phyloP scores from a whole-genome alignment of 257 asterid genomes.

The Verbascum thapsus region DNA sequence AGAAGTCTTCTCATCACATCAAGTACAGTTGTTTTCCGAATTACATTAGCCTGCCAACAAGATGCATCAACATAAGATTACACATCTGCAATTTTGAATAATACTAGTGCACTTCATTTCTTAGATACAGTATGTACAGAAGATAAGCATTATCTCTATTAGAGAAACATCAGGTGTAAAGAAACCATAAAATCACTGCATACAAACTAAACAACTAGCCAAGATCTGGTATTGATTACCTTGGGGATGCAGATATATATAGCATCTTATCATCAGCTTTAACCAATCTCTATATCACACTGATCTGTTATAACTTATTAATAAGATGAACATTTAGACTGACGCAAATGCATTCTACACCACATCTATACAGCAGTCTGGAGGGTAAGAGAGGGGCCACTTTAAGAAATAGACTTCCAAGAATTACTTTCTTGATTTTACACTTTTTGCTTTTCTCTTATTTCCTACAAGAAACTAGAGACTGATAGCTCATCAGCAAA shows the following conservation, averaged over 20 bases:
- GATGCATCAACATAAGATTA: constrained; percentile 31
- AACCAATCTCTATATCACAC: background rate
- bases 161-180: constrained; percentile 1
- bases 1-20: constrained; percentile 99
- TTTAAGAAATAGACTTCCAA: background rate
- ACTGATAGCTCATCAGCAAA: background rate
- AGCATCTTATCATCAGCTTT: constrained; percentile 9
- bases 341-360: background rate
- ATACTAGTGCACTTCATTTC: constrained; percentile 17
- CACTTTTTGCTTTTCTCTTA: background rate
- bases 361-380: background rate
- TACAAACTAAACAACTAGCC: background rate
- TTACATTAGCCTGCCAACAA: constrained; percentile 84
- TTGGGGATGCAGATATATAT: background rate
- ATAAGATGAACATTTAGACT: background rate
- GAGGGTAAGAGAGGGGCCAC: background rate
- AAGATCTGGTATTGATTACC: background rate
- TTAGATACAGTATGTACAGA: constrained; percentile 3
- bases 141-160: constrained; percentile 18
- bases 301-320: background rate
- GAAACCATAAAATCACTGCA: background rate
- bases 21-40: constrained; percentile 94
- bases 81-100: constrained; percentile 12
- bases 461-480: constrained; percentile 17
- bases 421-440: background rate